Evolutionary conservation across 2,329 filamentous ascomycete genomes (phyloP).

Genomic region (Sporothrix globosa): DNA sequence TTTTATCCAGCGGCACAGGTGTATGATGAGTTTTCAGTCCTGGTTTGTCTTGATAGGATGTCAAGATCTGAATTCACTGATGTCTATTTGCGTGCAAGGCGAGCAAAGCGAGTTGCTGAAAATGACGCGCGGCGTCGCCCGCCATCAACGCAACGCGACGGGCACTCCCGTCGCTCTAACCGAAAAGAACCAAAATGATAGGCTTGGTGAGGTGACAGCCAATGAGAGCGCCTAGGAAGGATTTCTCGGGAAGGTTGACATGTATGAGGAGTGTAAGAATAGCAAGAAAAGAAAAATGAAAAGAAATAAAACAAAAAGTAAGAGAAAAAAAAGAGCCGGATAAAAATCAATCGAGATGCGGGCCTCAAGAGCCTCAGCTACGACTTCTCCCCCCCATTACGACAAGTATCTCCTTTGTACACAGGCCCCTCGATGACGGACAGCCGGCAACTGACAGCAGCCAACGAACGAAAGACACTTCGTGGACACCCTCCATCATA

Average conservation of each 20-base stretch:
- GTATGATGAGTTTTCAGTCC: too few species aligned
- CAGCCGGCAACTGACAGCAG: not conserved
- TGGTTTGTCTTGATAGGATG: too few species aligned
- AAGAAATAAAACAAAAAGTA: not conserved
- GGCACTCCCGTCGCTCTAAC: slow-evolving; percentile 31
- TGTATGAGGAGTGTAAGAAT: too few species aligned
- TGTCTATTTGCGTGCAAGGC: not conserved
- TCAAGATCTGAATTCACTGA: too few species aligned
- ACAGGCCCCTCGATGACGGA: not conserved
- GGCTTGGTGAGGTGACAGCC: slow-evolving; percentile 6
- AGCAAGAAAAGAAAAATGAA: not conserved
- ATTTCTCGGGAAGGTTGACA: not conserved
- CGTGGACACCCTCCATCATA: not conserved
- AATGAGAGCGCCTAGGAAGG: not conserved
- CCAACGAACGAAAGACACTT: not conserved
- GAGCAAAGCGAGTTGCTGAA: not conserved
- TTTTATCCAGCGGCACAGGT: too few species aligned
- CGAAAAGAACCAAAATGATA: slow-evolving; percentile 23
- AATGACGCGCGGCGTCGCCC: slow-evolving; percentile 19
- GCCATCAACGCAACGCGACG: slow-evolving; percentile 26
- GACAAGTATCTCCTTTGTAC: not conserved
- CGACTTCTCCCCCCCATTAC: not conserved
- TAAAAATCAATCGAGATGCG: not conserved
- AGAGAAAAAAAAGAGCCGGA: not conserved
- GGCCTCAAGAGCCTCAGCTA: not conserved